Conservation (phyloP, 441 rosid species). For the Erodium texanum region DNA sequence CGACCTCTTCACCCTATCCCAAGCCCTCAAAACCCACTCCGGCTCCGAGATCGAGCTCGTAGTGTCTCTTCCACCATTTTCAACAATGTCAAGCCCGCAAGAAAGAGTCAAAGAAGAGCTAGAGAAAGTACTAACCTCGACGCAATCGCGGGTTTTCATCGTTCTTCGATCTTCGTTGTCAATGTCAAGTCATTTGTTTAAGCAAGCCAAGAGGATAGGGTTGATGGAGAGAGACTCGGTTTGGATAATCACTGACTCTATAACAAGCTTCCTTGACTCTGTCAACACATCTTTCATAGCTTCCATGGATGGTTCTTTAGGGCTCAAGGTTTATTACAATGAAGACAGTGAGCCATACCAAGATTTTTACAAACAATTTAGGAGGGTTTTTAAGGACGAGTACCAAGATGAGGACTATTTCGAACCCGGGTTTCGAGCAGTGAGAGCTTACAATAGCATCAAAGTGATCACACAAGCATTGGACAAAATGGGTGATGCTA, state of each 20-base stretch:
- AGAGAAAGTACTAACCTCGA: constrained; percentile 14
- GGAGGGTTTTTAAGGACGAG: constrained; percentile 11
- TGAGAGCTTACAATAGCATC: constrained; percentile 30
- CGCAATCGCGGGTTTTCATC: constrained; percentile 34
- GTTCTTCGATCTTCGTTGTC: constrained; percentile 37
- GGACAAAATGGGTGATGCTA: background rate
- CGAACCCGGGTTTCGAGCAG: constrained; percentile 26
- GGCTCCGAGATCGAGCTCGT: constrained; percentile 35
- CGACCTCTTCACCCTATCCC: constrained; percentile 24
- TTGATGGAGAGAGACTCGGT: constrained; percentile 29
- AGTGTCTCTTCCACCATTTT: constrained; percentile 32
- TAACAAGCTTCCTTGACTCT: constrained; percentile 31
- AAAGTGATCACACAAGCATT: constrained; percentile 11
- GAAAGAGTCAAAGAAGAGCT: constrained; percentile 22
- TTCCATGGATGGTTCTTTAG: constrained; percentile 41
- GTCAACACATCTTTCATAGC: constrained; percentile 28
- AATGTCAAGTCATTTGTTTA: constrained; percentile 30
- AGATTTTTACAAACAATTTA: constrained; percentile 24
- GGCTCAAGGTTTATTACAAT: constrained; percentile 27
- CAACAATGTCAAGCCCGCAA: constrained; percentile 23
- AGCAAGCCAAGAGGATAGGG: constrained; percentile 32
- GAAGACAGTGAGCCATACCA: constrained; percentile 14
- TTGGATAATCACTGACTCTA: constrained; percentile 36
- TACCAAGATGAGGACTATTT: constrained; percentile 19
- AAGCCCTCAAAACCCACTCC: constrained; percentile 17